These are phyloP conservation scores for Protomyces inundatus DNA, from an alignment of 1,139 yeast species.

Conservation along the genomic window DNA sequence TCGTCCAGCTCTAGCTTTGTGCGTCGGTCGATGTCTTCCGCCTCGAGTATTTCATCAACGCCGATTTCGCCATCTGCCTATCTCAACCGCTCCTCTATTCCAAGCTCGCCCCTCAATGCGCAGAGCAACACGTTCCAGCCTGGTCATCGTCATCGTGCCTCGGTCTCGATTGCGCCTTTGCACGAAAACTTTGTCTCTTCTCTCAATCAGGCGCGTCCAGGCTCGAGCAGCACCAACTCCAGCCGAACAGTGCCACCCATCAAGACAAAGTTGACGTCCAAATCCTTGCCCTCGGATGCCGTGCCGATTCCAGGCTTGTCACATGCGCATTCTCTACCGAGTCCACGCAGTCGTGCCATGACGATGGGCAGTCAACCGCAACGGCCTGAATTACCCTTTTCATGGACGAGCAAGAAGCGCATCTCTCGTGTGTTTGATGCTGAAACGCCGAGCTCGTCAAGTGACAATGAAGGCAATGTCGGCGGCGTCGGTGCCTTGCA, in stretches of 20 bases:
- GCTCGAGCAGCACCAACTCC: not conserved
- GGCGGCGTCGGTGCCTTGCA: constrained; percentile 46
- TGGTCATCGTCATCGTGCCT: not conserved
- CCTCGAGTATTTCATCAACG: constrained; percentile 29
- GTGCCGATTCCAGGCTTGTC: constrained; percentile 19
- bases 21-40: constrained; percentile 27
- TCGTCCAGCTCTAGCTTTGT: constrained; percentile 26
- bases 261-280: constrained; percentile 5
- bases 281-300: constrained; percentile 22
- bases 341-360: constrained; percentile 9
- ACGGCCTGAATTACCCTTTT: constrained; percentile 21
- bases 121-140: not conserved
- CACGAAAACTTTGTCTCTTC: not conserved
- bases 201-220: not conserved
- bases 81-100: constrained; percentile 18
- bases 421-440: constrained; percentile 42
- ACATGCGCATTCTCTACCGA: constrained; percentile 10
- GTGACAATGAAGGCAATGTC: constrained; percentile 60
- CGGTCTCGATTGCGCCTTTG: not conserved
- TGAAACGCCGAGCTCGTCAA: constrained; percentile 55
- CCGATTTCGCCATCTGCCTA: constrained; percentile 30
- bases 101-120: constrained; percentile 30
- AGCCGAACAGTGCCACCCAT: not conserved
- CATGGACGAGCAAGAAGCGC: constrained; percentile 11
- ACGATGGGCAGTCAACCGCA: constrained; percentile 18